phyloP scores from a whole-genome alignment of 2,329 filamentous ascomycete genomes.

The Whalleya microplaca region DNA sequence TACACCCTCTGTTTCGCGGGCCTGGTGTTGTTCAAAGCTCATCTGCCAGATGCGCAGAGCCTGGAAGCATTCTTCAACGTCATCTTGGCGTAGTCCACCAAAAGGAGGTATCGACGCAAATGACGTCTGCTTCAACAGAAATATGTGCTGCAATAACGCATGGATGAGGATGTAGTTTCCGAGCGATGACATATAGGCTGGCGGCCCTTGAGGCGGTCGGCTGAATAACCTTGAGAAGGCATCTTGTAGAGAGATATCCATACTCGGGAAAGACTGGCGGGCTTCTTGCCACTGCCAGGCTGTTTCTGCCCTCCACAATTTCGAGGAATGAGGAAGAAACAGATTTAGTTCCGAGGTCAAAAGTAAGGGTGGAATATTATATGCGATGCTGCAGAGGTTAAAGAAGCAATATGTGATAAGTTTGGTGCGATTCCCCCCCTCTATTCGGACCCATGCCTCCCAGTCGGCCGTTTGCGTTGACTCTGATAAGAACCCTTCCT shows the following conservation, averaged over 20 bases:
- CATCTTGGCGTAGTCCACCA: slow-evolving; percentile 56
- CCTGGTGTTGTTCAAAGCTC: slow-evolving; percentile 60
- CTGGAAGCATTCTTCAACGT: slow-evolving; percentile 59
- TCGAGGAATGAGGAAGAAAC: slow-evolving; percentile 56
- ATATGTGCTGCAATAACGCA: slow-evolving; percentile 73
- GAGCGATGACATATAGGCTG: slow-evolving; percentile 58
- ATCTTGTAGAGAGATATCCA: slow-evolving; percentile 60
- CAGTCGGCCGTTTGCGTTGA: slow-evolving; percentile 56
- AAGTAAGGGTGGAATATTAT: slow-evolving; percentile 61
- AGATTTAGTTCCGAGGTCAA: slow-evolving; percentile 64
- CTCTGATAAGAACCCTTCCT: slow-evolving; percentile 58
- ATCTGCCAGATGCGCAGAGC: slow-evolving; percentile 62
- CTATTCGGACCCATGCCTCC: slow-evolving; percentile 63
- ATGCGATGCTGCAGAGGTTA: slow-evolving; percentile 64
- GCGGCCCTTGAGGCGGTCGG: slow-evolving; percentile 52
- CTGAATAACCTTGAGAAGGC: slow-evolving; percentile 60
- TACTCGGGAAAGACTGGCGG: slow-evolving; percentile 52
- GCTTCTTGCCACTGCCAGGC: slow-evolving; percentile 65
- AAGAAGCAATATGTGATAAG: slow-evolving; percentile 66
- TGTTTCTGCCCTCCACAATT: slow-evolving; percentile 60
- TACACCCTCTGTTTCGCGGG: slow-evolving; percentile 52
- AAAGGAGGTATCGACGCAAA: slow-evolving; percentile 54
- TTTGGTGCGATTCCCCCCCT: slow-evolving; percentile 61
- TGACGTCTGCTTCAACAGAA: slow-evolving; percentile 67
- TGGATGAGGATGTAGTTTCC: slow-evolving; percentile 75